Conservation (phyloP, 495 filamentous ascomycete genomes). For the Penicillium mononematosum region DNA sequence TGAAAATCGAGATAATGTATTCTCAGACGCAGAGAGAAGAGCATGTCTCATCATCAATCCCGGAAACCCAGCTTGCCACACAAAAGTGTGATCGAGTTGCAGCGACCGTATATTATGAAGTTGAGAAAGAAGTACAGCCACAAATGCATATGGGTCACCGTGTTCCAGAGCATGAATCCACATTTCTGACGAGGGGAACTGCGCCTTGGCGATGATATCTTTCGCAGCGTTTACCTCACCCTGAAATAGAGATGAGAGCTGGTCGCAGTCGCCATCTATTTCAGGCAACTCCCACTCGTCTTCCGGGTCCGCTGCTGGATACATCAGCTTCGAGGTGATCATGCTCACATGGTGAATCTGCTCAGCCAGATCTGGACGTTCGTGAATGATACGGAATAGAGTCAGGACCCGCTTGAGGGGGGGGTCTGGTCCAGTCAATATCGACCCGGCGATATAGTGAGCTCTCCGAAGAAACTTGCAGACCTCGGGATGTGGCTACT, state of each 20-base stretch:
- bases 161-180: background rate
- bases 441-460: background rate
- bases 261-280: background rate
- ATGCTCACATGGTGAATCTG: background rate
- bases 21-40: background rate
- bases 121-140: background rate
- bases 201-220: background rate
- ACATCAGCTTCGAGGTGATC: background rate
- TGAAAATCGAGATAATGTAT: background rate
- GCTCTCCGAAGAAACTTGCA: background rate
- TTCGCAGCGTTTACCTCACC: background rate
- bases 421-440: background rate
- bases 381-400: background rate
- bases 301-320: background rate
- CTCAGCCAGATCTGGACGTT: background rate
- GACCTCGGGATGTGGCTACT: background rate
- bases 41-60: background rate
- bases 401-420: background rate
- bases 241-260: background rate
- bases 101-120: background rate
- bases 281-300: background rate
- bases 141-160: background rate
- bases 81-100: background rate
- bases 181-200: background rate
- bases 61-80: background rate